Percentiles rank a stretch among this genome's conserved stretches.
These are phyloP conservation scores for Bidens hawaiensis DNA, from an alignment of 140 eudicot genomes.

Conservation along the genomic window DNA sequence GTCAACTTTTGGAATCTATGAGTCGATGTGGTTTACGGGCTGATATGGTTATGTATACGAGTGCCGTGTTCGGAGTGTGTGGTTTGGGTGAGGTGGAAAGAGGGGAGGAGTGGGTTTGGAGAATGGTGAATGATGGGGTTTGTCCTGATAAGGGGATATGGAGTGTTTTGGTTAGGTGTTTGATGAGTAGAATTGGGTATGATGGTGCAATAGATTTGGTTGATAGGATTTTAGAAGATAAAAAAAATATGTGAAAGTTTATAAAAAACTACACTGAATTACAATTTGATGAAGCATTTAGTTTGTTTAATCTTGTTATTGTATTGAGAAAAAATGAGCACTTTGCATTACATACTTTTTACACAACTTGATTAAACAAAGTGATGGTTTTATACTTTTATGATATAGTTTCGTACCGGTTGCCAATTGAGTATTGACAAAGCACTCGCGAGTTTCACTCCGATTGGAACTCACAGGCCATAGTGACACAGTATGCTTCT, in stretches of 20 bases:
- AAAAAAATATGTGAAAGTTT: background rate
- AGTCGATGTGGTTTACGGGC: slow-evolving; percentile 31
- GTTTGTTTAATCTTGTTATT: background rate
- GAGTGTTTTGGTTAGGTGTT: slow-evolving; percentile 55
- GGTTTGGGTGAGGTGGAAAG: slow-evolving; percentile 33
- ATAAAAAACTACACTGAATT: background rate
- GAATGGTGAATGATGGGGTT: slow-evolving; percentile 62
- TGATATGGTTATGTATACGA: slow-evolving; percentile 46
- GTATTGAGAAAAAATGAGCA: background rate
- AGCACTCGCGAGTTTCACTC: too few species aligned
- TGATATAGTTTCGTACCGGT: too few species aligned
- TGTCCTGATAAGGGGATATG: slow-evolving; percentile 52
- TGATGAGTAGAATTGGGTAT: slow-evolving; percentile 48
- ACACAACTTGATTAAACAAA: too few species aligned
- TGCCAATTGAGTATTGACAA: too few species aligned
- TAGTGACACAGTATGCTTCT: too few species aligned
- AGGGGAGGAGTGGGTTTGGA: slow-evolving; percentile 41
- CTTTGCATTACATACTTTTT: too few species aligned
- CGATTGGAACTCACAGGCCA: too few species aligned
- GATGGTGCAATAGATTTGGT: slow-evolving; percentile 27
- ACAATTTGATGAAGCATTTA: background rate
- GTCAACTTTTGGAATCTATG: slow-evolving; percentile 44
- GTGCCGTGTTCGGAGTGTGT: slow-evolving; percentile 52
- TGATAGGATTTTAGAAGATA: slow-evolving; percentile 34
- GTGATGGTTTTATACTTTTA: too few species aligned